Conservation (phyloP, 148 eudicot species). For the Spergularia bocconei region DNA sequence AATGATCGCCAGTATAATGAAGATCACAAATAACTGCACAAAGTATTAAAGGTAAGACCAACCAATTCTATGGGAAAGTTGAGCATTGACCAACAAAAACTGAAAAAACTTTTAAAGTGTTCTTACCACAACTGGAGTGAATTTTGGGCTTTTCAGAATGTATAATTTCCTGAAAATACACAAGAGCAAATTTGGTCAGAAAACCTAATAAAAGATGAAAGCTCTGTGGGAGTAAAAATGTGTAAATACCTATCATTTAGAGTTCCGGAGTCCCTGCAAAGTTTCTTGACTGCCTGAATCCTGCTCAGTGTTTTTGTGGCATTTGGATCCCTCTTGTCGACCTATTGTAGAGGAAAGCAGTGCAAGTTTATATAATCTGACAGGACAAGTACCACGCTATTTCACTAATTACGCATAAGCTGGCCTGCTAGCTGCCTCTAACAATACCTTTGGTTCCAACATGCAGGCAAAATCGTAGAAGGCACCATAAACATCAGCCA, state of each 20-base stretch:
- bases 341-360: slow-evolving; percentile 31
- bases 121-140: slow-evolving; percentile 53
- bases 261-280: slow-evolving; percentile 74
- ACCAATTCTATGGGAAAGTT: background rate
- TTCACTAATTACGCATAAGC: too few species aligned
- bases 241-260: slow-evolving; percentile 49
- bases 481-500: slow-evolving; percentile 86
- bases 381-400: background rate
- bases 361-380: background rate
- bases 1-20: slow-evolving; percentile 53
- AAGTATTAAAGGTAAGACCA: background rate
- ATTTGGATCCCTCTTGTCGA: slow-evolving; percentile 71
- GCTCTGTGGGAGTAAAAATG: background rate
- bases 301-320: slow-evolving; percentile 59
- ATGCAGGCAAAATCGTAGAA: slow-evolving; percentile 78
- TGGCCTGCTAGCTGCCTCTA: too few species aligned
- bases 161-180: slow-evolving; percentile 49
- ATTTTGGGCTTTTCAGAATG: slow-evolving; percentile 38
- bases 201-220: background rate
- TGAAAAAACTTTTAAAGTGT: background rate
- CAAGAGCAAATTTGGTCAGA: slow-evolving; percentile 1
- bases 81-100: too few species aligned
- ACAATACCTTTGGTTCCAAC: slow-evolving; percentile 67
- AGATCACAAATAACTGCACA: slow-evolving; percentile 55
- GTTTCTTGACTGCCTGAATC: slow-evolving; percentile 61